Evolutionary conservation across 495 filamentous ascomycete genomes (phyloP).

Genomic region (Aspergillus heteromorphus): DNA sequence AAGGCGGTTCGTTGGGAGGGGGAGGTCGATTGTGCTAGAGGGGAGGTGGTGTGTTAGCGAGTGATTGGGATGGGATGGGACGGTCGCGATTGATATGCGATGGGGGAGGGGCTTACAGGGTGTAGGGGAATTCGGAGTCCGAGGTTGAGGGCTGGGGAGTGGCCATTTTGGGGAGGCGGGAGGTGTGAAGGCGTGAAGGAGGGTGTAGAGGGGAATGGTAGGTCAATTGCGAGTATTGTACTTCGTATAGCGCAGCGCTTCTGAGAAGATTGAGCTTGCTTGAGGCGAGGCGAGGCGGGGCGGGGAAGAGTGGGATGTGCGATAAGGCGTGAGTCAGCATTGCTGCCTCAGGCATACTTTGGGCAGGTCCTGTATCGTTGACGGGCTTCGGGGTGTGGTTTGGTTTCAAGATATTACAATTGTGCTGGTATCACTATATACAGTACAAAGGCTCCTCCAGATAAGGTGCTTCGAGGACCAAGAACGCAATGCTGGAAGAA

Average conservation of each 20-base stretch:
- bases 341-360: neutral
- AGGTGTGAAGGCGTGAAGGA: neutral
- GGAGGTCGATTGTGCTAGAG: slow-evolving; percentile 70
- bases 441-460: neutral
- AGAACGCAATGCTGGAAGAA: neutral
- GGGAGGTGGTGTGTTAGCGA: slow-evolving; percentile 13
- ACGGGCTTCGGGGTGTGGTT: too few relatives aligned
- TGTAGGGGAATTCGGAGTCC: slow-evolving; percentile 62
- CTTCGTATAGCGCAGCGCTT: neutral
- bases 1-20: slow-evolving; percentile 76
- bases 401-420: neutral
- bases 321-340: slow-evolving; percentile 4
- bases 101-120: slow-evolving; percentile 50
- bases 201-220: neutral
- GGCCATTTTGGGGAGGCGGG: slow-evolving; percentile 8
- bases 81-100: neutral
- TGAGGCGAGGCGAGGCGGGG: too few relatives aligned
- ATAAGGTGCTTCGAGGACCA: neutral
- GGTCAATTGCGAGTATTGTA: too few relatives aligned
- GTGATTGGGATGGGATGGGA: too few relatives aligned
- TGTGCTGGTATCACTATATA: neutral
- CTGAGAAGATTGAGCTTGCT: neutral
- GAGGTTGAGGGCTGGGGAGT: neutral
- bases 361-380: too few relatives aligned
- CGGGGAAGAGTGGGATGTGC: slow-evolving; percentile 3